Evolutionary conservation across 371 early-diverging fungal species (phyloP).

Genomic region (Mucor mucedo): DNA sequence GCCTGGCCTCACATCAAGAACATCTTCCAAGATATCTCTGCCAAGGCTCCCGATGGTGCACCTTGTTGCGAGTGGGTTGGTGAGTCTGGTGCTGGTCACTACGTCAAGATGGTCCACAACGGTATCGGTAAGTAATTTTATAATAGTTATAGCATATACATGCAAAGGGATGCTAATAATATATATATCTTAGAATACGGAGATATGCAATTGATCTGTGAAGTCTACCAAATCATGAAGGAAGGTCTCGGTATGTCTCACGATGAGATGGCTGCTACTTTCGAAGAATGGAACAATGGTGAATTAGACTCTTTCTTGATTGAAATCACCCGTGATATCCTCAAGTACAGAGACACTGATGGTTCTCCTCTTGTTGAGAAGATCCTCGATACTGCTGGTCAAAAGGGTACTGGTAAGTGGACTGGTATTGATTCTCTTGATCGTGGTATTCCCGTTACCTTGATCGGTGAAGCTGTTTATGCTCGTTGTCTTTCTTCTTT

Average conservation of each 20-base stretch:
- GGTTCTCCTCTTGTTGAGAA: constrained; percentile 89
- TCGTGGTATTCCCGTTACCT: constrained; percentile 91
- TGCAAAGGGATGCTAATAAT: neutral
- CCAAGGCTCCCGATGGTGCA: constrained; percentile 84
- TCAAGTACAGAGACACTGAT: constrained; percentile 89
- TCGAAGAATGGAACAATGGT: constrained; percentile 95
- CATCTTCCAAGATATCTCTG: constrained; percentile 96
- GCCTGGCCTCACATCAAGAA: constrained; percentile 94
- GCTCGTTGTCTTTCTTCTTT: constrained; percentile 95
- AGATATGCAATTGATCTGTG: constrained; percentile 99
- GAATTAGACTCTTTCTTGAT: constrained; percentile 97
- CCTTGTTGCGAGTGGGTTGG: constrained; percentile 99
- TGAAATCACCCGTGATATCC: constrained; percentile 94
- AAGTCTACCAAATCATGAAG: constrained; percentile 94
- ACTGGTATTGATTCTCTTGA: constrained; percentile 95
- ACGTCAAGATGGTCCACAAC: constrained; percentile 99
- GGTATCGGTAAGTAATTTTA: constrained; percentile 78
- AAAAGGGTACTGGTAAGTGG: constrained; percentile 99
- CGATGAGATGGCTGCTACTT: constrained; percentile 89
- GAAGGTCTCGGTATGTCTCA: constrained; percentile 79
- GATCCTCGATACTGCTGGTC: constrained; percentile 97
- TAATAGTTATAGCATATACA: neutral
- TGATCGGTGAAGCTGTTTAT: constrained; percentile 98
- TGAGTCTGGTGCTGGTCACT: constrained; percentile 98
- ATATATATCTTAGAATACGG: constrained; percentile 83